Base-by-base conservation (phyloP, 805 yeast genomes). In the Blastobotrys muscicola region DNA sequence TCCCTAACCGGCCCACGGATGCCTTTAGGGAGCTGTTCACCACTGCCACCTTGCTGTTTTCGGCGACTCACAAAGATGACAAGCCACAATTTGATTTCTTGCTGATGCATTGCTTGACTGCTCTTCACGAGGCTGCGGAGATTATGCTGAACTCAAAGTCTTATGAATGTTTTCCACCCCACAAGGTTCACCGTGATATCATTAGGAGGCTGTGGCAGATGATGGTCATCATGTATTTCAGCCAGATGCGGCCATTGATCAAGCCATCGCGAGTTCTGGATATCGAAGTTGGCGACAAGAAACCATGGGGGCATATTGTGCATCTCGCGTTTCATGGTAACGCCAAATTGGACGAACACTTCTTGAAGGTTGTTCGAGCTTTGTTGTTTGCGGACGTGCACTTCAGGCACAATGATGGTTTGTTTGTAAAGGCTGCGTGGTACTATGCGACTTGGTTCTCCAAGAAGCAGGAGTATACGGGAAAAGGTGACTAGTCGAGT, bases 41-140 rank as follows among this genome's bases (percentile, higher is more conserved):
- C 23, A 15, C 34, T 11, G 44, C 52, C 2, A 49, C 56, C 10
- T 39, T 53, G 7, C 20, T 54, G 20, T 47, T 55, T n/a, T 46
- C 51, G 0, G 54, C 54, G 2, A 37, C 59, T 3, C 58, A 53
- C 41, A 38, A 46, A 16, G 45, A 47, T 14, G 42, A 44, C 20
- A 41, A 46, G 9, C 53, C 56, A 8, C 42, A 40, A 9, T 59
- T 48, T 43, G 55, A 58, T 39, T 60, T 60, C 39, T 49, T 50
- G 30, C 42, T 60, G 6, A 45, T 60, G 12, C 64, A 60, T 40
- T 44, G 56, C 2, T 47, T 61, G 10, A 57, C 63, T 1, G 48
- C 53, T 3, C 36, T 55, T 1, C 61, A 57, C 12, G 65, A 44
- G n/a, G 35, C 49, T 4, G 42, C 47, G 6, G 58, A 54, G 33